Base-by-base conservation (phyloP, 169 alveolate species). In the Miamiensis avidus region DNA sequence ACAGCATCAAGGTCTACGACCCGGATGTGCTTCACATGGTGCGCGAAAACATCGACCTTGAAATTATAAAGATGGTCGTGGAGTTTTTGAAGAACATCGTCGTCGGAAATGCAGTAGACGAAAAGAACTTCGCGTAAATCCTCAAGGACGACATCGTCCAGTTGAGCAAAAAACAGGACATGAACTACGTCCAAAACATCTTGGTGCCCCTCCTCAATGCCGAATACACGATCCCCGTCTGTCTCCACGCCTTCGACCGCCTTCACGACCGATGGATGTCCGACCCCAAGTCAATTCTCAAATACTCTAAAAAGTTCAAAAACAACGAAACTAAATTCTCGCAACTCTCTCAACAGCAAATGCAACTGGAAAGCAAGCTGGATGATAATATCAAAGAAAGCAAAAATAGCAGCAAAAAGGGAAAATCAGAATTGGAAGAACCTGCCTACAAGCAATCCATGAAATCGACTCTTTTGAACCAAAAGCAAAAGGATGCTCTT, bases 211-310 rank as follows among this genome's bases (percentile, higher is more conserved):
- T 89, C 49, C 73, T 89, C 64, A 83, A 89, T 49, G 64, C 88
- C 1, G 88, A 82, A 65, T 74, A 82, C 78, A 87, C 87, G 0
- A 82, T 88, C 0, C 85, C 85, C 81, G 78, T 89, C 29, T 89
- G 91, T 64, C 76, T 89, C 0, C 93, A 89, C 81, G 91, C 89
- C 29, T 86, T 89, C 4, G 89, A 89, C 79, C 76, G 82, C 34
- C 78, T 86, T 74, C 4, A 49, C 20, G 20, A 49, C 69, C 4
- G 69, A 20, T 49, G 69, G 69, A 11, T 49, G 20, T 11, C 26
- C 20, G 69, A 49, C 69, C 69, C 69, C 20, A 11, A 4, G 4
- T 49, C 69, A 11, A 49, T 49, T 49, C 20, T 49, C 4, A 11
- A 49, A 49, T 49, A 49, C 20, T 49, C 69, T 49, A 49, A 49